A percentile compares a stretch with the other conserved stretches of the same genome.
Conservation (phyloP, 2,329 filamentous ascomycete species). For the Emmonsia crescens region DNA sequence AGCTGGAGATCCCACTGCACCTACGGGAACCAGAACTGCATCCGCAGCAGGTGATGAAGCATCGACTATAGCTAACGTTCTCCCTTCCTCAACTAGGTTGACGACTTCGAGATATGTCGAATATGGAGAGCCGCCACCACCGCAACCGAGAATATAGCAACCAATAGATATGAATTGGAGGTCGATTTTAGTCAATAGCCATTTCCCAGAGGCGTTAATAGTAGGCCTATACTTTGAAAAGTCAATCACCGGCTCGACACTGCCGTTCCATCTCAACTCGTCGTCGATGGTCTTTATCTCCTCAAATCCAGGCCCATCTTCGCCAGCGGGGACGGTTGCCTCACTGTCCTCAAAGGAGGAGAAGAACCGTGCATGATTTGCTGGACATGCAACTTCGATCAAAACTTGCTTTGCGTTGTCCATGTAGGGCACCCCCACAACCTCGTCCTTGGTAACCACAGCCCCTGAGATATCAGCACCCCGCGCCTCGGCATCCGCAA, state of each 20-base stretch:
- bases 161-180: slow-evolving; percentile 29
- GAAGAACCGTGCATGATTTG: background rate
- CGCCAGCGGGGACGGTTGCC: background rate
- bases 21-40: slow-evolving; percentile 13
- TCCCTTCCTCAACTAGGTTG: slow-evolving; percentile 23
- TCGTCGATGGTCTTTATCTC: background rate
- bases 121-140: slow-evolving; percentile 34
- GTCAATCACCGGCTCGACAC: slow-evolving; percentile 14
- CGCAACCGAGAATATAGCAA: slow-evolving; percentile 29
- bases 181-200: slow-evolving; percentile 29
- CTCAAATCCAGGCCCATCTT: background rate
- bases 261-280: background rate
- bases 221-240: slow-evolving; percentile 29
- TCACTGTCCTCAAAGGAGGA: background rate
- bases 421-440: slow-evolving; percentile 45
- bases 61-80: slow-evolving; percentile 36
- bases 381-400: slow-evolving; percentile 18
- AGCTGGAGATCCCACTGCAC: slow-evolving; percentile 45
- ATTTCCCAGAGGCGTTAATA: slow-evolving; percentile 22
- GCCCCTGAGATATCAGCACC: slow-evolving; percentile 20
- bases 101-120: slow-evolving; percentile 35
- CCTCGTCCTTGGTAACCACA: slow-evolving; percentile 42
- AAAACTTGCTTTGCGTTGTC: slow-evolving; percentile 34
- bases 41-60: slow-evolving; percentile 37
- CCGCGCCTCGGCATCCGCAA: slow-evolving; percentile 15